Evolutionary conservation across 208 protist genomes (phyloP), one percentile per base, ranked within the genome.

Genomic region (Angomonas deanei): DNA sequence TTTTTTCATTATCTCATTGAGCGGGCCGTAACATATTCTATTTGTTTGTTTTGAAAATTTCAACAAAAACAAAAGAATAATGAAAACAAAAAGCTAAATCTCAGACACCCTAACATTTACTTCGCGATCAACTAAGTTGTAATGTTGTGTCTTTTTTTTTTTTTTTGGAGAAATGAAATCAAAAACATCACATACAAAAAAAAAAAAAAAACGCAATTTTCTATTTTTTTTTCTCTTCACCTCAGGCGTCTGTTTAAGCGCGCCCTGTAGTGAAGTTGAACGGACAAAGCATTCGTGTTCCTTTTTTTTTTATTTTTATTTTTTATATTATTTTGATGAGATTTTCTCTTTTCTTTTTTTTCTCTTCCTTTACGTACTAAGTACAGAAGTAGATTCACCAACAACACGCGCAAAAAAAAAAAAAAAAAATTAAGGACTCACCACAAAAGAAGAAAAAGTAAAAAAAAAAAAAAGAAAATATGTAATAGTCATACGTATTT

Each of bases 301-400:
- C 11, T 19, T 31, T 58, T 58, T 36, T 38, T 58, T n/a, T 58
- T 58, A 31, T 58, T 58, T n/a, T 58, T 58, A 31, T 58, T 58
- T n/a, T 57, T 57, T 11, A 21, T 54, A 26, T 54, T 54, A 26
- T 54, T 42, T 17, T 52, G 24, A 26, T 58, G 6, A 0, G 32
- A n/a, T 21, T 47, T 28, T 48, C 39, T 47, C 8, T 61, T 61
- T 28, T 47, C 26, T 48, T 13, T 49, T 5, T 63, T 63, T 39
- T 4, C 8, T 8, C 61, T n/a, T 54, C 4, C 30, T 13, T 54
- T 27, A 70, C 27, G 54, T 53, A 33, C 50, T 61, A 21, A 13
- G 3, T 50, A 34, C 11, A 66, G 3, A 24, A 52, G 5, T 50
- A 31, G 27, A 68, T 47, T 4, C 38, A 61, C 1, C 34, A 66